Evolutionary conservation across 1,139 yeast genomes (phyloP).

Genomic region (Hyphopichia buzzinii): DNA sequence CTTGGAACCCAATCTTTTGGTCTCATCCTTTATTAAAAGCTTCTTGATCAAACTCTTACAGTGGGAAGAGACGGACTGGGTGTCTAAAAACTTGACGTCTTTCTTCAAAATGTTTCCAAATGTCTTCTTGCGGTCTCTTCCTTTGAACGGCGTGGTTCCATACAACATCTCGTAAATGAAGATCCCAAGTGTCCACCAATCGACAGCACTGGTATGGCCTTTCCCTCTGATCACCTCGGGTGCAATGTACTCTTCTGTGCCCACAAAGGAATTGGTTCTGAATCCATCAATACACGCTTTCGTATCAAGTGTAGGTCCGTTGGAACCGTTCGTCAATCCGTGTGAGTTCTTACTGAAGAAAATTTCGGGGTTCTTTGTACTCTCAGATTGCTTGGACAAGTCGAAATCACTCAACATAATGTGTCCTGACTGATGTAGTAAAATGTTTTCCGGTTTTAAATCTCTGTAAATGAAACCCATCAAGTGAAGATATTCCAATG

Average conservation of each 20-base stretch:
- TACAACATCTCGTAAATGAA: constrained; percentile 89
- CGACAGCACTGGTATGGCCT: constrained; percentile 97
- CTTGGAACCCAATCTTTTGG: constrained; percentile 81
- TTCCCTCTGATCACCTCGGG: constrained; percentile 97
- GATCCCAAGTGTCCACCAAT: constrained; percentile 99
- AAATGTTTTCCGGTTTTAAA: constrained; percentile 90
- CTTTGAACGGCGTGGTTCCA: constrained; percentile 96
- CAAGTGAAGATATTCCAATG: constrained; percentile 88
- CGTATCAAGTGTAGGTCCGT: constrained; percentile 64
- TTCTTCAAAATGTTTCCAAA: constrained; percentile 82
- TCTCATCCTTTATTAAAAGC: constrained; percentile 82
- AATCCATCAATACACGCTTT: constrained; percentile 94
- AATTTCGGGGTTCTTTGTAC: constrained; percentile 56
- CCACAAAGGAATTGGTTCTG: constrained; percentile 95
- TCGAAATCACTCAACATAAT: constrained; percentile 98
- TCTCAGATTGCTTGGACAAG: constrained; percentile 83
- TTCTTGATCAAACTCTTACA: constrained; percentile 82
- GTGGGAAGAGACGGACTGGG: constrained; percentile 57
- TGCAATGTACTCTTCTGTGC: constrained; percentile 97
- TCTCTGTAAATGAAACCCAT: constrained; percentile 98
- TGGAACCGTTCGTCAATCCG: constrained; percentile 16
- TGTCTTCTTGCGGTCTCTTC: constrained; percentile 81
- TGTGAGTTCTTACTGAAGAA: constrained; percentile 29
- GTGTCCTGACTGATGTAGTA: constrained; percentile 93
- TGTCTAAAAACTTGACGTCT: constrained; percentile 72